Evolutionary conservation across 2,329 filamentous ascomycete genomes (phyloP).

Genomic region (Penicillium griseofulvum): DNA sequence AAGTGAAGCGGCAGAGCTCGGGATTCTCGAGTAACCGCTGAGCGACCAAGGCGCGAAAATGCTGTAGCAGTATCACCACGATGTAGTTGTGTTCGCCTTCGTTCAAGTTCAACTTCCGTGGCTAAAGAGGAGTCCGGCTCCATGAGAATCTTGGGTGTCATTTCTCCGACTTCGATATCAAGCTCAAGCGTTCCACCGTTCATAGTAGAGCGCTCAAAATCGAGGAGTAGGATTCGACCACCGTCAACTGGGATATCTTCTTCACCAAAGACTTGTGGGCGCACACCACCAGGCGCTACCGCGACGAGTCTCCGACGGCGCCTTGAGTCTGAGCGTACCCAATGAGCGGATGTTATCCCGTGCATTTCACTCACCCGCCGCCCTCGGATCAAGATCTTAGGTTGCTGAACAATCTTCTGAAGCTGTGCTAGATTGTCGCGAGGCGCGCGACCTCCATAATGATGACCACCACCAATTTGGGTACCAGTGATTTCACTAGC

Average conservation of each 20-base stretch:
- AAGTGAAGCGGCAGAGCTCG: conserved; percentile 14
- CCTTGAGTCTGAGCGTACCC: conserved; percentile 59
- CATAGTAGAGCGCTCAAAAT: conserved; percentile 64
- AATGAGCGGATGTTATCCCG: conserved; percentile 67
- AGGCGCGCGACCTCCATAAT: conserved; percentile 14
- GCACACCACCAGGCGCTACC: conserved; percentile 67
- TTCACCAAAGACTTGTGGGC: conserved; percentile 61
- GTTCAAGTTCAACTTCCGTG: conserved; percentile 74
- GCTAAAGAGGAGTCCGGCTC: conserved; percentile 73
- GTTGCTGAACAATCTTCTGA: conserved; percentile 38
- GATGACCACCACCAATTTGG: conserved; percentile 16
- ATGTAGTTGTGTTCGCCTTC: conserved; percentile 67
- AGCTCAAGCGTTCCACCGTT: conserved; percentile 59
- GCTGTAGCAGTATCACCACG: conserved; percentile 51
- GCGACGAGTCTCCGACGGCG: conserved; percentile 57
- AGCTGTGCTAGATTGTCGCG: conserved; percentile 30
- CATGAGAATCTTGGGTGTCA: conserved; percentile 65
- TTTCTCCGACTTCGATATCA: conserved; percentile 71
- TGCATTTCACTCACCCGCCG: conserved; percentile 63
- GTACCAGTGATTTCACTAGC: conserved; percentile 8
- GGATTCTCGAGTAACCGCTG: conserved; percentile 21
- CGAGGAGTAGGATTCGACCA: conserved; percentile 68
- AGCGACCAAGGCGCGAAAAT: conserved; percentile 30
- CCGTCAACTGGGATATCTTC: conserved; percentile 77
- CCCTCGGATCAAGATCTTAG: conserved; percentile 70